Base-by-base conservation (phyloP, 306 rosid genomes). In the Styphnolobium japonicum region DNA sequence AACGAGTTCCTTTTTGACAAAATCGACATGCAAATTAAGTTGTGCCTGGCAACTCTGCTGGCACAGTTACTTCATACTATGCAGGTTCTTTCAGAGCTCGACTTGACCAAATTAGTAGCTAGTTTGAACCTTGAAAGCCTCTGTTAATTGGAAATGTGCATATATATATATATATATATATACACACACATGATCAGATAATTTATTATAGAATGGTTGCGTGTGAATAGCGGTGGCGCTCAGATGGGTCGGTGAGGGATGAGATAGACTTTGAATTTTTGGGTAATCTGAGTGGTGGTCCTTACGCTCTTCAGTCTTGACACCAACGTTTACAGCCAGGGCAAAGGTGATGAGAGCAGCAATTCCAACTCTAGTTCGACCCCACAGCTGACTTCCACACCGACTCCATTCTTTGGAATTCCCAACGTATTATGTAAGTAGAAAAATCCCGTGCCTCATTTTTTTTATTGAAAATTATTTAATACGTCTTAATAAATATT, bases 231-330 rank as follows among this genome's bases (percentile, higher is more conserved):
- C 80, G 84, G 90, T 65, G 82, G 39, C 77, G 84, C 1, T 87
- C 87, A 6, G 52, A 72, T 37, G 87, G 86, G 33, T 19, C 49
- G 0, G 1, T 40, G 16, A 83, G 82, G 58, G 90, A 87, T 2
- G 88, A 87, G 80, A 82, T 82, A 45, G 90, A 87, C 67, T 87
- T 85, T 21, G 90, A 87, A 18, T 87, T 85, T 76, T 46, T 87
- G 73, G 90, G 88, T 0, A 87, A 84, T 53, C 34, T 72, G 15
- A 81, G 66, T 12, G 86, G 82, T 6, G 42, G 74, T 0, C 89
- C 89, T 11, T 87, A 73, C 66, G 82, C 80, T 36, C 67, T 87
- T 36, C 90, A 87, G n/a, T n/a, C n/a, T n/a, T n/a, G n/a, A n/a
- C 52, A 85, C 88, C 2, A 84, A 87, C 45, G 74, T 87, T 7